A percentile compares a stretch with the other conserved stretches of the same genome.
Evolutionary conservation across 2,329 filamentous ascomycete genomes (phyloP).

Genomic region (Xylariaceae sp.): DNA sequence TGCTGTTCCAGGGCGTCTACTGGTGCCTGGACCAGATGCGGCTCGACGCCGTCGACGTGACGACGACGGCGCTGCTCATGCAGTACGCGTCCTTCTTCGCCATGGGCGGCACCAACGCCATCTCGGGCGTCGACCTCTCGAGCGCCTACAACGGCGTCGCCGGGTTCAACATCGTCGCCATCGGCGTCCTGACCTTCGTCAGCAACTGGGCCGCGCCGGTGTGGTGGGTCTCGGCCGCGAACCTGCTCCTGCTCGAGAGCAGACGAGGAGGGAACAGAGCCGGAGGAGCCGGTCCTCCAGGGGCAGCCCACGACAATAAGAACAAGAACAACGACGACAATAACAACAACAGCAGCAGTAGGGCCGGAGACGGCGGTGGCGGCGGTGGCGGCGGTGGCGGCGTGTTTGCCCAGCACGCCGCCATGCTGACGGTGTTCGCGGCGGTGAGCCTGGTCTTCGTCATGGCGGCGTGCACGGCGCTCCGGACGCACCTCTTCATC

Average conservation of each 20-base stretch:
- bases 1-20: conserved; percentile 60
- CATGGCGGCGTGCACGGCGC: conserved; percentile 78
- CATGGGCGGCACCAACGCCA: conserved; percentile 84
- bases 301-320: no score
- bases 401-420: conserved; percentile 45
- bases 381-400: conserved; percentile 7
- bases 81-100: conserved; percentile 84
- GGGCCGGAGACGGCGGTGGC: neutral
- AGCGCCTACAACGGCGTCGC: conserved; percentile 90
- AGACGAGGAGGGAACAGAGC: no score
- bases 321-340: no score
- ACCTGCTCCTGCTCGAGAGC: conserved; percentile 46
- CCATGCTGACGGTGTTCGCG: conserved; percentile 63
- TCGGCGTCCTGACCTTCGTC: conserved; percentile 76
- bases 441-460: conserved; percentile 60
- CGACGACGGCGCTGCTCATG: conserved; percentile 65
- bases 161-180: conserved; percentile 70
- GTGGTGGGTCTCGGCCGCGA: conserved; percentile 71
- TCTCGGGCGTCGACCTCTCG: conserved; percentile 89
- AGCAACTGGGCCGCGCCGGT: conserved; percentile 89
- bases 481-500: conserved; percentile 89
- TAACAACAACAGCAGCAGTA: no score
- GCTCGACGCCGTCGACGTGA: conserved; percentile 51
- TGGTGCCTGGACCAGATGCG: conserved; percentile 38
- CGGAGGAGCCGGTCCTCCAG: no score